Conservation (phyloP, 2,329 filamentous ascomycete genomes). For the Penicillium rolfsii region DNA sequence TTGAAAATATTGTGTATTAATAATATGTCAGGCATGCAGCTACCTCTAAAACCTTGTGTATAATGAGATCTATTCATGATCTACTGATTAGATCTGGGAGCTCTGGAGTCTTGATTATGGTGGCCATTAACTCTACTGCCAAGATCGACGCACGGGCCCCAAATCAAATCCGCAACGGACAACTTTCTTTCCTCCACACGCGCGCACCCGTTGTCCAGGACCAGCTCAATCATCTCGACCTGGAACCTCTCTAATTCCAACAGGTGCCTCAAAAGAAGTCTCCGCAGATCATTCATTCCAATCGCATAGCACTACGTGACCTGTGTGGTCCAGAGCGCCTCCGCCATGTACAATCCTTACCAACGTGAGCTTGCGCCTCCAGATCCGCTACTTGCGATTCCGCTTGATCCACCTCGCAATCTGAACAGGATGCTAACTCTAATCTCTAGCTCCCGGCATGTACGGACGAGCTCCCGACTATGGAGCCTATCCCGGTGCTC, state of each 20-base stretch:
- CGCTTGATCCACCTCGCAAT: background rate
- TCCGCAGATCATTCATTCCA: background rate
- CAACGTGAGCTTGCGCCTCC: conserved; percentile 39
- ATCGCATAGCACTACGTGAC: background rate
- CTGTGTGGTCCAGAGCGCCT: conserved; percentile 11
- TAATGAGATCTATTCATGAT: background rate
- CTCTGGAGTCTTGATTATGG: too few species aligned
- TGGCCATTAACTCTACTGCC: background rate
- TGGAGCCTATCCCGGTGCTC: conserved; percentile 71
- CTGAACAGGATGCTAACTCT: conserved; percentile 20
- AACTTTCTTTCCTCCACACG: conserved; percentile 16
- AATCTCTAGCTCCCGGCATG: conserved; percentile 47
- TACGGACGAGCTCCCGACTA: conserved; percentile 73
- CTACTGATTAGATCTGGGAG: background rate
- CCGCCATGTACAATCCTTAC: conserved; percentile 51
- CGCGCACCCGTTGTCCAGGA: background rate
- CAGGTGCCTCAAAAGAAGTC: background rate
- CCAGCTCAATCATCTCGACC: background rate
- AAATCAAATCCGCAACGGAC: conserved; percentile 13
- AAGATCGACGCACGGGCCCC: conserved; percentile 23
- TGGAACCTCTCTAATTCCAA: background rate
- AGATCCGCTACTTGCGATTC: background rate
- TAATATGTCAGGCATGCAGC: too few species aligned
- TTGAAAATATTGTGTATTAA: too few species aligned
- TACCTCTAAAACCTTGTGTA: too few species aligned